Conservation (phyloP, 345 rosid genomes). For the Gossypium bickii region DNA sequence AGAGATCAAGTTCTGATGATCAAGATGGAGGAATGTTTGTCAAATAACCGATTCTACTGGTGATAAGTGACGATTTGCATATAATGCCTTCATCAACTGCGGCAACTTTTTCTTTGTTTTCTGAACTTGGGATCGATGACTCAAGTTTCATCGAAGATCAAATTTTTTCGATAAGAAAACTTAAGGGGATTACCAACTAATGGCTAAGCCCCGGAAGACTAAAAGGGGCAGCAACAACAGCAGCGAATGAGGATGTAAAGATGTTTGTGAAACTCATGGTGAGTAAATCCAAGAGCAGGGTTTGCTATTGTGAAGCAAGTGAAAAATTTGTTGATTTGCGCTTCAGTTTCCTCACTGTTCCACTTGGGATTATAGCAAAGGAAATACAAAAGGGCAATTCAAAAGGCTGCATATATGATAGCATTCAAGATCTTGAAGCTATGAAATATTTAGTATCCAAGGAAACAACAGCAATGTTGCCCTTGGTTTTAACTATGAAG, state of each 20-base stretch:
- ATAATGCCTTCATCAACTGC: conserved; percentile 11
- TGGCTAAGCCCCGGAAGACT: background rate
- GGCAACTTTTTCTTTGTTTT: conserved; percentile 10
- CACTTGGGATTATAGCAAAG: conserved; percentile 20
- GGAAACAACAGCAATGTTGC: conserved; percentile 5
- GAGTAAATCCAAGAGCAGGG: conserved; percentile 22
- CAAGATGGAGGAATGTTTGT: conserved; percentile 9
- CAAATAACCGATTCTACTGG: background rate
- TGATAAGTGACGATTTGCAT: conserved; percentile 17
- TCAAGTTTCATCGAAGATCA: background rate
- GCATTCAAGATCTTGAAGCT: conserved; percentile 12
- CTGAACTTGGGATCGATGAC: conserved; percentile 8
- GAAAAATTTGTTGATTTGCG: conserved; percentile 27
- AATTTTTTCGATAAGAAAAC: background rate
- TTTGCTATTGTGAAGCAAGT: conserved; percentile 20
- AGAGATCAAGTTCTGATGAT: too few relatives aligned
- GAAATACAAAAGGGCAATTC: background rate
- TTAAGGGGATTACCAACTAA: background rate
- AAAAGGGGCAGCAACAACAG: too few relatives aligned
- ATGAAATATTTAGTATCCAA: conserved; percentile 8
- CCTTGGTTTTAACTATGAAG: conserved; percentile 4
- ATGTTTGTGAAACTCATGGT: conserved; percentile 6
- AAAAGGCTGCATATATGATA: conserved; percentile 15
- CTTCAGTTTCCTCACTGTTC: conserved; percentile 32
- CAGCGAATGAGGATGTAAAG: background rate